These are phyloP conservation scores for Aspergillus transmontanensis DNA, from an alignment of 2,329 filamentous ascomycete genomes.

Conservation along the genomic window DNA sequence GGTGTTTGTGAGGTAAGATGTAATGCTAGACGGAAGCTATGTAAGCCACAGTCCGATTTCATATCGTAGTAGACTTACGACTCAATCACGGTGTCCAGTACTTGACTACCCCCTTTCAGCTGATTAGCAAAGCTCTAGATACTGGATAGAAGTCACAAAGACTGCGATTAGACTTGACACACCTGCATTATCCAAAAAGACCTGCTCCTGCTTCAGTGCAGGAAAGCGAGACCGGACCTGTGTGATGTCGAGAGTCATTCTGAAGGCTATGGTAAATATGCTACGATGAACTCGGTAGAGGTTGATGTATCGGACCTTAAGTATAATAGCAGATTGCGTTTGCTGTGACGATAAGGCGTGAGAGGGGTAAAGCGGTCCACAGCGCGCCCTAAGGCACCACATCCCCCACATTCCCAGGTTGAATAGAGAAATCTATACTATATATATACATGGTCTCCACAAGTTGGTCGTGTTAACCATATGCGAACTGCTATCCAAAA, in stretches of 20 bases:
- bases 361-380: not conserved
- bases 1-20: constrained; percentile 64
- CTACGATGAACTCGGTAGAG: too few relatives aligned
- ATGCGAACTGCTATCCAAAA: not conserved
- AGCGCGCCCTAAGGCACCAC: not conserved
- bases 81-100: constrained; percentile 66
- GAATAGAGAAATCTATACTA: not conserved
- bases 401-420: not conserved
- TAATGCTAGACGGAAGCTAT: constrained; percentile 52
- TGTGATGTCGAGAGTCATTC: constrained; percentile 54
- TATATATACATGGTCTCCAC: not conserved
- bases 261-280: constrained; percentile 14
- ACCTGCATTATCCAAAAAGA: constrained; percentile 72
- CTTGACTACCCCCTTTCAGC: constrained; percentile 66
- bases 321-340: not conserved
- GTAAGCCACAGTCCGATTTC: constrained; percentile 5
- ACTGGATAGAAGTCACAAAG: not conserved
- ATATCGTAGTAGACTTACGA: constrained; percentile 50
- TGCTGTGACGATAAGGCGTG: not conserved
- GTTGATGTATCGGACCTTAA: not conserved
- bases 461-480: not conserved
- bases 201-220: constrained; percentile 65
- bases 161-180: not conserved
- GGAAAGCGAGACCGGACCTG: constrained; percentile 66
- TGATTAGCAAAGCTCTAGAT: not conserved